Evolutionary conservation across 306 rosid genomes (phyloP).

Genomic region (Inga oerstediana): DNA sequence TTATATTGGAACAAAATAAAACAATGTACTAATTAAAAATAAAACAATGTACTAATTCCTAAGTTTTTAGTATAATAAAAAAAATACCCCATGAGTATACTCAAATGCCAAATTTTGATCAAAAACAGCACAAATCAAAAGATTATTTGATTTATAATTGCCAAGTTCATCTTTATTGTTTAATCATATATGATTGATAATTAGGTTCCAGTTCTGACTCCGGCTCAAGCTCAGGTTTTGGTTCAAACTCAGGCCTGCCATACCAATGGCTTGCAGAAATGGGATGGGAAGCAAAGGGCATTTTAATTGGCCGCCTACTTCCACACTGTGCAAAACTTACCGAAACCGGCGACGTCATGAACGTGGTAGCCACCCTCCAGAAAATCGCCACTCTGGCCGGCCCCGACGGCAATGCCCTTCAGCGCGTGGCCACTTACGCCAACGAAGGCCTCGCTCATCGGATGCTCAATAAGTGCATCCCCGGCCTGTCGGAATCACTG

Average conservation of each 20-base stretch:
- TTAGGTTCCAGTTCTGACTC: not conserved
- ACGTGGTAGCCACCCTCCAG: constrained; percentile 50
- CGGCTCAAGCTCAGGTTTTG: not conserved
- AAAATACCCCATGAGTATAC: not conserved
- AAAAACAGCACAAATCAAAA: not conserved
- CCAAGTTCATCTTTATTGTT: not conserved
- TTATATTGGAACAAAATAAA: too few species aligned
- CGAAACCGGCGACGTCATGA: constrained; percentile 43
- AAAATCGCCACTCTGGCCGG: constrained; percentile 55
- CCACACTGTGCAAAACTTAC: constrained; percentile 45
- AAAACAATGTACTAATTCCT: too few species aligned
- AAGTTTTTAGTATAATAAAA: too few species aligned
- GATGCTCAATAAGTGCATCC: not conserved
- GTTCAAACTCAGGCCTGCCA: constrained; percentile 14
- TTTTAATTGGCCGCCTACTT: constrained; percentile 46
- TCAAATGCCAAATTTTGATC: not conserved
- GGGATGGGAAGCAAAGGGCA: constrained; percentile 48
- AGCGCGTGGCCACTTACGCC: constrained; percentile 66
- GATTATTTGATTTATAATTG: not conserved
- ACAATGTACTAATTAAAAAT: too few species aligned
- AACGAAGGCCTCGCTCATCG: constrained; percentile 59
- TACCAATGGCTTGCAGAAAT: constrained; percentile 44
- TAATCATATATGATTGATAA: not conserved
- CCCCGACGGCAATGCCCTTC: constrained; percentile 64
- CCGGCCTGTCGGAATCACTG: constrained; percentile 4